Conservation (phyloP, 2,329 filamentous ascomycete genomes). For the Stachybotrys elegans region DNA sequence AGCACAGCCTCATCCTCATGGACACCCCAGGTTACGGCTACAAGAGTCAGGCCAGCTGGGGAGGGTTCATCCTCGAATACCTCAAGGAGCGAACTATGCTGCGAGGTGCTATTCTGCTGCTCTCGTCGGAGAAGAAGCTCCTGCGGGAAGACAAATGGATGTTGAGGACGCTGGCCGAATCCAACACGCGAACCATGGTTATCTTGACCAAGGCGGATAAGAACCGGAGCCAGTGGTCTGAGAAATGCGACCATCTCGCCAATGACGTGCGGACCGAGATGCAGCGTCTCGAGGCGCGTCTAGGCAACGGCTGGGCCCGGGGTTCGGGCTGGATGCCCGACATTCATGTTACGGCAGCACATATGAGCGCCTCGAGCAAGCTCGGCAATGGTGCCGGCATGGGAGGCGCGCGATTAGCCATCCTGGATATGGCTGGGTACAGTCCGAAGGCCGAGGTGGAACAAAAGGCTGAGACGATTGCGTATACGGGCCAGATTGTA, state of each 20-base stretch:
- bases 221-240: slow-evolving; percentile 22
- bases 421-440: slow-evolving; percentile 36
- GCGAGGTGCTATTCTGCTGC: slow-evolving; percentile 46
- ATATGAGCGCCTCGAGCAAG: slow-evolving; percentile 24
- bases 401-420: slow-evolving; percentile 32
- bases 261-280: slow-evolving; percentile 21
- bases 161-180: slow-evolving; percentile 39
- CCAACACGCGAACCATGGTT: slow-evolving; percentile 40
- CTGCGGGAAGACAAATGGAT: slow-evolving; percentile 43
- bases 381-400: slow-evolving; percentile 31
- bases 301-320: slow-evolving; percentile 21
- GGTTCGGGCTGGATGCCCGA: slow-evolving; percentile 21
- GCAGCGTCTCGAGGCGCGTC: slow-evolving; percentile 12
- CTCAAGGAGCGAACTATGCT: slow-evolving; percentile 40
- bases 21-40: slow-evolving; percentile 49
- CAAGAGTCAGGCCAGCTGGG: slow-evolving; percentile 44
- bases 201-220: slow-evolving; percentile 56
- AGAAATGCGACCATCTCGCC: slow-evolving; percentile 20
- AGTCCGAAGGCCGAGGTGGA: slow-evolving; percentile 21
- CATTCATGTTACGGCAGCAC: slow-evolving; percentile 31
- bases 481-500: slow-evolving; percentile 29
- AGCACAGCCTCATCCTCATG: slow-evolving; percentile 42
- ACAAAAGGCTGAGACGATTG: slow-evolving; percentile 28
- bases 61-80: slow-evolving; percentile 46
- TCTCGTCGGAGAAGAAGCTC: slow-evolving; percentile 48